Base-by-base conservation (phyloP, 495 filamentous ascomycete genomes). In the Lasiosphaeria miniovina region DNA sequence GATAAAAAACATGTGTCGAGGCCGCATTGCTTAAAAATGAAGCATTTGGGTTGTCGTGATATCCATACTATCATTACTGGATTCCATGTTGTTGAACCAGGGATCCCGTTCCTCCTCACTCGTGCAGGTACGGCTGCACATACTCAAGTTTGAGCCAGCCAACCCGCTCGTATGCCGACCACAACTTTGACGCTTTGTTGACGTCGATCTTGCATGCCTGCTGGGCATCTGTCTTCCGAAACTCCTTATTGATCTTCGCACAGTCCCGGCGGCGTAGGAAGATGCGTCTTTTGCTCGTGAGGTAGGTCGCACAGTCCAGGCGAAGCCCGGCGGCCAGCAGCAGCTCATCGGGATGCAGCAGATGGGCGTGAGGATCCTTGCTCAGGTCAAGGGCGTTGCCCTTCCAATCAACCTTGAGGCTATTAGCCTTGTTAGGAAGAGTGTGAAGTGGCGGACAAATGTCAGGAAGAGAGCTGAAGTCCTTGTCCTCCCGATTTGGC, bases 201-300 rank as follows among this genome's bases (percentile, higher is more conserved):
- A 97, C 94, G 71, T 98, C 94, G 61, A 97, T 96, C 80, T 95
- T 95, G 84, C 91, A 96, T 33, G 91, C 91, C 71, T 96, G 90
- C 73, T 98, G 94, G 36, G 91, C 90, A 71, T 96, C 90, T n/a
- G 94, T 97, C 84, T 97, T 98, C 61, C 90, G 83, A 68, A 98
- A 98, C 67, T 94, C 90, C 74, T 96, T 94, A 65, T 83, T 82
- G 52, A 86, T 84, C 52, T 74, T 74, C 48, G 90, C 74, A 31
- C 88, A 84, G 50, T 87, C 83, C 53, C 91, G 80, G 34, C 90
- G 87, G 55, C 84, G 85, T 36, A 88, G 77, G 68, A 98, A 97
- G 73, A 98, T 96, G 38, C 92, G 85, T 63, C 94, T 86, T 82
- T 98, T 98, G 78, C 89, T 94, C 66, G 90, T 93, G 33, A 98